Evolutionary conservation across 768 basidiomycete genomes (phyloP), one percentile per base, ranked within the genome.

Genomic region (Hygrophoropsis aurantiaca): DNA sequence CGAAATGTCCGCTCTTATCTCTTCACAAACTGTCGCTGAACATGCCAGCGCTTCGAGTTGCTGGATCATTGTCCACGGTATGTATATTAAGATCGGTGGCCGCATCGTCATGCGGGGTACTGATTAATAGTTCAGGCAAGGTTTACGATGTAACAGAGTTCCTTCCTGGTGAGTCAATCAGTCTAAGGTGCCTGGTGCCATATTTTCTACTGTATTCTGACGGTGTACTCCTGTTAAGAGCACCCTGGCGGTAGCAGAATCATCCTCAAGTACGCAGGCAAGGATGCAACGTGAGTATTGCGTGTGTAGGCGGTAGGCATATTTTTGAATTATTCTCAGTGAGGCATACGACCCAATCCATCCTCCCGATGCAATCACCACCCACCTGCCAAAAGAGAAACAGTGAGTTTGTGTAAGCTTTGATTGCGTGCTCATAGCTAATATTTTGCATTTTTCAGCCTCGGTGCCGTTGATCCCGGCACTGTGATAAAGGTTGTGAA

Each of bases 201-300:
- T 6, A 26, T 32, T 15, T 30, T 18, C 19, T 49, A 4, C 11
- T 36, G 18, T n/a, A n/a, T n/a, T n/a, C 27, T 24, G 40, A 37
- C 37, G 55, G 58, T 49, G 24, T 47, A 40, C 26, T 53, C 55
- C 44, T 51, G 45, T 57, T 13, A 52, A 61, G 27, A 57, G 45
- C 55, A 45, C 40, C 46, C 55, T 74, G 87, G 90, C 34, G 90
- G 90, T 6, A 81, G 81, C 58, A 84, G 80, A 59, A 89, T 91
- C 57, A 84, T 92, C 43, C 62, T 92, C 49, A 87, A 87, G 62
- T 88, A 90, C 58, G 88, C 86, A 3, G 91, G 91, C n/a, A 86
- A 84, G 65, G 91, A 90, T 60, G 88, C 88, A 34, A 93, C 84
- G 81, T 87, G 62, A 44, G 84, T 61, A 4, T 24, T 62, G n/a